Percentiles rank a stretch among this genome's conserved stretches.
Evolutionary conservation across 176 grass and related monocot genomes (phyloP).

Genomic region (Rhynchospora breviuscula): DNA sequence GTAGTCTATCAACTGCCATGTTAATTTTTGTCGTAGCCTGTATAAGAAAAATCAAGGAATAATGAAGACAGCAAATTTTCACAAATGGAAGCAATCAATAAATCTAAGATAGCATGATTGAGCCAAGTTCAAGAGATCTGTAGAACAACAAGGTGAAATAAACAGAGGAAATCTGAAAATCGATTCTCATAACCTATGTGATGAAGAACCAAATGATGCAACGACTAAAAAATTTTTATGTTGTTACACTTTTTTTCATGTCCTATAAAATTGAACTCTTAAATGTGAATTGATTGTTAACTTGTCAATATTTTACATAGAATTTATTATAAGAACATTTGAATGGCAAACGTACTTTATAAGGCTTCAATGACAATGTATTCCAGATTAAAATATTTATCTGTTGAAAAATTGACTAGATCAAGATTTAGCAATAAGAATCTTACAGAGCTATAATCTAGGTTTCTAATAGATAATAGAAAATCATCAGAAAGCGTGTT

Average conservation of each 20-base stretch:
- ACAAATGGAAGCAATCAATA: background rate
- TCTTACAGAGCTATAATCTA: conserved; percentile 98
- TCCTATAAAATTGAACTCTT: no score
- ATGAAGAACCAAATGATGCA: background rate
- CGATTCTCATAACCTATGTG: background rate
- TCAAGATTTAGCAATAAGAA: conserved; percentile 16
- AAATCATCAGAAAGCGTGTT: conserved; percentile 65
- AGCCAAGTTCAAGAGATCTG: background rate
- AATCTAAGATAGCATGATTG: background rate
- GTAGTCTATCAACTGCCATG: conserved; percentile 82
- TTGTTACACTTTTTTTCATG: background rate
- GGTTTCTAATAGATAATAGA: conserved; percentile 60
- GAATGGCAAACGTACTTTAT: background rate
- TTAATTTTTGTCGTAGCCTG: conserved; percentile 99
- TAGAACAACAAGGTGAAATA: background rate
- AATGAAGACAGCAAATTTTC: background rate
- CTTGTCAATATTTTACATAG: background rate
- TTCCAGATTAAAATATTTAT: background rate
- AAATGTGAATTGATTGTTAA: background rate
- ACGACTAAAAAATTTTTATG: background rate
- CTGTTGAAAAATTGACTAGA: background rate
- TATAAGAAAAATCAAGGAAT: background rate
- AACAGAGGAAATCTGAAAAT: background rate
- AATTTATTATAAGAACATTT: background rate
- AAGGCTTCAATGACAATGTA: background rate